Conservation (phyloP, 306 rosid genomes). For the Rosa lucieae region DNA sequence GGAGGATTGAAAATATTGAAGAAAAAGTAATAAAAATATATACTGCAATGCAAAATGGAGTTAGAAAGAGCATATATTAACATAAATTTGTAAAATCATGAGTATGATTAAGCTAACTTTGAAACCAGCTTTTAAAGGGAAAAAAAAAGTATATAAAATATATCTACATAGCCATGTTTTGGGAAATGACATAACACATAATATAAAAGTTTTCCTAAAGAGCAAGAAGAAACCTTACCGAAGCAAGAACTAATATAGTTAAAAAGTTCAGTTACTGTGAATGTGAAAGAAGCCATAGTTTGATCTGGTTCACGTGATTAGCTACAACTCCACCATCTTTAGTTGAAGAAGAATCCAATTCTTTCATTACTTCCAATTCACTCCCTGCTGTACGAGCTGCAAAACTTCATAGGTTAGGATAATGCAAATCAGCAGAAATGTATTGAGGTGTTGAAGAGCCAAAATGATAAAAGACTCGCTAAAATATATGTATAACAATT, state of each 20-base stretch:
- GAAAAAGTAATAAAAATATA: background rate
- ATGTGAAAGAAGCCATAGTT: conserved; percentile 26
- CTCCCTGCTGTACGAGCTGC: conserved; percentile 55
- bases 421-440: background rate
- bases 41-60: background rate
- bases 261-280: conserved; percentile 17
- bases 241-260: conserved; percentile 20
- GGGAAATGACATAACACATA: background rate
- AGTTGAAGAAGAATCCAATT: conserved; percentile 40
- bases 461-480: background rate
- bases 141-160: background rate
- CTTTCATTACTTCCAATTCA: conserved; percentile 48
- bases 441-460: background rate
- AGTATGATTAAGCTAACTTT: background rate
- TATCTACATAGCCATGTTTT: background rate
- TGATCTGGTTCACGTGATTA: conserved; percentile 41
- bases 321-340: conserved; percentile 46
- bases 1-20: background rate
- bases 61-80: background rate
- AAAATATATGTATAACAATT: background rate
- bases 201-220: background rate
- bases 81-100: background rate
- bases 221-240: conserved; percentile 12
- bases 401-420: background rate
- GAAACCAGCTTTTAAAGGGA: background rate